Percentiles rank a stretch among this genome's conserved stretches.
Evolutionary conservation across 140 eudicot genomes (phyloP).

Genomic region (Anethum foeniculum): DNA sequence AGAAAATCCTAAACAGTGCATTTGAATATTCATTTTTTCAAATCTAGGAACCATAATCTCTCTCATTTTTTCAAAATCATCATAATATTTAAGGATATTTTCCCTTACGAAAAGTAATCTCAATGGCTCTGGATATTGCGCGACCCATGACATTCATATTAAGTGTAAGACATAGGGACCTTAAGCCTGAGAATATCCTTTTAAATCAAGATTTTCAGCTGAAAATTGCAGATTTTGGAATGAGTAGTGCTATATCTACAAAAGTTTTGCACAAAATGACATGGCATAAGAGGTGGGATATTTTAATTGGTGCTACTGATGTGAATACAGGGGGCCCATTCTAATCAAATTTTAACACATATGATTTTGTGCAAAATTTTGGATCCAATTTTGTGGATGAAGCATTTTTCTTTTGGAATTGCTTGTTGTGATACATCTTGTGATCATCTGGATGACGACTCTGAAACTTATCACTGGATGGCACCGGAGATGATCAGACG

Average conservation of each 20-base stretch:
- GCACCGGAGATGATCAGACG: slow-evolving; percentile 89
- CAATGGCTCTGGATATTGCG: slow-evolving; percentile 70
- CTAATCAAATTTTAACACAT: too few species aligned
- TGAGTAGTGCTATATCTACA: too few species aligned
- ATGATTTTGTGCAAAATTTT: too few species aligned
- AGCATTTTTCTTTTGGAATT: slow-evolving; percentile 75
- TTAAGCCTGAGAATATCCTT: slow-evolving; percentile 76
- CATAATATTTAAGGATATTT: slow-evolving; percentile 34
- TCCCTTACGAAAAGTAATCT: slow-evolving; percentile 29
- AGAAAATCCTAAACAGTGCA: too few species aligned
- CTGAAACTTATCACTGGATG: slow-evolving; percentile 15
- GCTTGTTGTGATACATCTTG: slow-evolving; percentile 64
- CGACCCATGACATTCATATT: slow-evolving; percentile 79
- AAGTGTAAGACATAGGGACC: slow-evolving; percentile 75
- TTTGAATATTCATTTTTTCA: too few species aligned
- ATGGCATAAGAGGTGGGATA: too few species aligned
- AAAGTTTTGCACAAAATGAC: too few species aligned
- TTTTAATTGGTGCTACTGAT: too few species aligned
- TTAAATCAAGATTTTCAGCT: slow-evolving; percentile 52
- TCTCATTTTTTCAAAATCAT: too few species aligned
- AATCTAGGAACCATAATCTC: too few species aligned
- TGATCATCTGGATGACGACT: slow-evolving; percentile 25
- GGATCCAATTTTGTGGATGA: too few species aligned
- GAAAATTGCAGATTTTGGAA: slow-evolving; percentile 87
- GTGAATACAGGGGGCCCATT: too few species aligned